Percentiles rank a stretch among this genome's conserved stretches.
Evolutionary conservation across 129 eudicot genomes (phyloP).

Genomic region (Erigeron canadensis): DNA sequence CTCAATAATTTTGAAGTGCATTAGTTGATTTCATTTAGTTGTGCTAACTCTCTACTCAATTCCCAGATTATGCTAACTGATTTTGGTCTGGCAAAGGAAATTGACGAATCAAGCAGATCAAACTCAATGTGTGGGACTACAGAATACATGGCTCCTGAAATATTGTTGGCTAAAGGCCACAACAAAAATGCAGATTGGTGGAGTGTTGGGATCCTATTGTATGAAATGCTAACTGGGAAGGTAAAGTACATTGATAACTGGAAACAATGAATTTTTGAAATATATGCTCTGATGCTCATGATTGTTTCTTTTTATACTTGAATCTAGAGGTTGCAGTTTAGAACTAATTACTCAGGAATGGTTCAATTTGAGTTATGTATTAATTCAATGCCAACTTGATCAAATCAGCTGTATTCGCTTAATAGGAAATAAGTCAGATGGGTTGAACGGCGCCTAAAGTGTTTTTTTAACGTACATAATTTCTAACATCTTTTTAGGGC

Average conservation of each 20-base stretch:
- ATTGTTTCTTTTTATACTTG: neutral
- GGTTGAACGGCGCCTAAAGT: neutral
- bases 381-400: neutral
- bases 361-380: neutral
- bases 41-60: neutral
- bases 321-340: neutral
- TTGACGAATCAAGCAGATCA: slow-evolving; percentile 85
- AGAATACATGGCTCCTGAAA: slow-evolving; percentile 98
- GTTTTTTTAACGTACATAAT: neutral
- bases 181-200: slow-evolving; percentile 98
- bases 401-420: neutral
- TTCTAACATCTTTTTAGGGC: neutral
- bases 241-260: slow-evolving; percentile 31
- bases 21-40: slow-evolving; percentile 2
- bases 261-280: neutral
- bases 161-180: slow-evolving; percentile 80
- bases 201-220: slow-evolving; percentile 90
- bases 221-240: slow-evolving; percentile 92
- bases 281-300: neutral
- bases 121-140: slow-evolving; percentile 97
- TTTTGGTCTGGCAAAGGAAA: slow-evolving; percentile 95
- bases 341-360: neutral
- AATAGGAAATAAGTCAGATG: neutral
- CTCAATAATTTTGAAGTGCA: slow-evolving; percentile 9
- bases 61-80: slow-evolving; percentile 85